Evolutionary conservation across 31 red algal species (phyloP).

Genomic region (Odonthalia washingtoniensis): DNA sequence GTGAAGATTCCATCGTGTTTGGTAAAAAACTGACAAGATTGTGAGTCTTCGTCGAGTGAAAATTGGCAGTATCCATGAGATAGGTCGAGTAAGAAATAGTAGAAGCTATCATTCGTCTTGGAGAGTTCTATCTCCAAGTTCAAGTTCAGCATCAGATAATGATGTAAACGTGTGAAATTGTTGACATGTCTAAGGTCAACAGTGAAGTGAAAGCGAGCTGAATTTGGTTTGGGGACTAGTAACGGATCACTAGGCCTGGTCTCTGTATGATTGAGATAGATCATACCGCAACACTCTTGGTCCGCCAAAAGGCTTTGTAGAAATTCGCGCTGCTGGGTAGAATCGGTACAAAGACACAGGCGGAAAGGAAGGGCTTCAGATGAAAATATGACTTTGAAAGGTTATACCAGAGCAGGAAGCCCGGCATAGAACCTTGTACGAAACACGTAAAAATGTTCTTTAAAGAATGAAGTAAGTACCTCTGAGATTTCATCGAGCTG

Average conservation of each 20-base stretch:
- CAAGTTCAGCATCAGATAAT: background rate
- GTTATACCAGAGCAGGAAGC: background rate
- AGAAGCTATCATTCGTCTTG: background rate
- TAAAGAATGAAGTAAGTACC: background rate
- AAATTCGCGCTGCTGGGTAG: background rate
- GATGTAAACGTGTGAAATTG: background rate
- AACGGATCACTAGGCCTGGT: background rate
- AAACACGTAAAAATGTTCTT: background rate
- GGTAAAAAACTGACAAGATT: background rate
- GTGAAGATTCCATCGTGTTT: background rate
- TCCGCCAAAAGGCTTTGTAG: background rate
- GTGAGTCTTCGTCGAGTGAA: background rate
- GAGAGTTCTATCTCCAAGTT: background rate
- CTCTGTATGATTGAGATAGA: background rate
- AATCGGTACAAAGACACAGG: background rate
- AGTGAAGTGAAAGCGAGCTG: background rate
- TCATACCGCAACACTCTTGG: background rate
- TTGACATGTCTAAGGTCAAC: constrained; percentile 5
- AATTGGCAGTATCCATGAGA: constrained; percentile 7
- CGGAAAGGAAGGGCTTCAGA: background rate
- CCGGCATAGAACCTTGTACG: background rate
- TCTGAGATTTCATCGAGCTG: background rate
- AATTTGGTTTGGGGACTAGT: background rate
- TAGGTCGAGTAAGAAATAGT: background rate
- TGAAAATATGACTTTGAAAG: background rate